These are phyloP conservation scores for Aspergillus unguis DNA, from an alignment of 2,329 filamentous ascomycete species.

Conservation along the genomic window DNA sequence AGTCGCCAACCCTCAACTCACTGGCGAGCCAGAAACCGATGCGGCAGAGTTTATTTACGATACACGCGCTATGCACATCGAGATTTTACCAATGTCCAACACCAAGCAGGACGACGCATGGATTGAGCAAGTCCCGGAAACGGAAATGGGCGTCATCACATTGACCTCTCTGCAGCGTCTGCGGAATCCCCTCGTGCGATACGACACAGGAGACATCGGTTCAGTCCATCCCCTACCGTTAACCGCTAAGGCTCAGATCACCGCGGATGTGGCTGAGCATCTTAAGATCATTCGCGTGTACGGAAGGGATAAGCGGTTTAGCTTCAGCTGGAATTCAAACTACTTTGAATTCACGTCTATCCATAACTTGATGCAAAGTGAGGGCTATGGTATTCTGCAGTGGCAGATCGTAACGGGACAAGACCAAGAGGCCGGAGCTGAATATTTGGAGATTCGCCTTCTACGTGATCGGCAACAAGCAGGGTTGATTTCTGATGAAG, in stretches of 20 bases:
- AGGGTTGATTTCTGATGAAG: neutral
- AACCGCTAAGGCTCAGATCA: neutral
- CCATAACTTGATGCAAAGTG: slow-evolving; percentile 19
- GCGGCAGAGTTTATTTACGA: slow-evolving; percentile 41
- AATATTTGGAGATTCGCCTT: slow-evolving; percentile 18
- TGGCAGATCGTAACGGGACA: slow-evolving; percentile 42
- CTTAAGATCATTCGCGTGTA: slow-evolving; percentile 38
- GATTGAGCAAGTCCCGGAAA: slow-evolving; percentile 12
- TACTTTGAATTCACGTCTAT: slow-evolving; percentile 40
- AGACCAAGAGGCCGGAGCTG: slow-evolving; percentile 8
- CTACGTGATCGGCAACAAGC: slow-evolving; percentile 7
- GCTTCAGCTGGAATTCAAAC: slow-evolving; percentile 42
- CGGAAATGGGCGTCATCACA: slow-evolving; percentile 38
- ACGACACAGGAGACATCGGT: slow-evolving; percentile 44
- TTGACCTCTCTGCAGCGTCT: slow-evolving; percentile 44
- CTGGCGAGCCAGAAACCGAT: slow-evolving; percentile 6
- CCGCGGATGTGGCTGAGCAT: slow-evolving; percentile 18
- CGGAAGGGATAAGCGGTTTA: slow-evolving; percentile 44
- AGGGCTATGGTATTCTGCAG: slow-evolving; percentile 34
- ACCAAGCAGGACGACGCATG: neutral
- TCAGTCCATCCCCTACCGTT: slow-evolving; percentile 39
- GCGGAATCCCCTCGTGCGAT: slow-evolving; percentile 46
- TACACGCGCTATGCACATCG: slow-evolving; percentile 35
- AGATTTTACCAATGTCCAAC: slow-evolving; percentile 31
- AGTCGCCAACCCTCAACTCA: slow-evolving; percentile 30